These are phyloP conservation scores for Vickermania ingenoplastis DNA, from an alignment of 208 protist genomes.

Conservation along the genomic window DNA sequence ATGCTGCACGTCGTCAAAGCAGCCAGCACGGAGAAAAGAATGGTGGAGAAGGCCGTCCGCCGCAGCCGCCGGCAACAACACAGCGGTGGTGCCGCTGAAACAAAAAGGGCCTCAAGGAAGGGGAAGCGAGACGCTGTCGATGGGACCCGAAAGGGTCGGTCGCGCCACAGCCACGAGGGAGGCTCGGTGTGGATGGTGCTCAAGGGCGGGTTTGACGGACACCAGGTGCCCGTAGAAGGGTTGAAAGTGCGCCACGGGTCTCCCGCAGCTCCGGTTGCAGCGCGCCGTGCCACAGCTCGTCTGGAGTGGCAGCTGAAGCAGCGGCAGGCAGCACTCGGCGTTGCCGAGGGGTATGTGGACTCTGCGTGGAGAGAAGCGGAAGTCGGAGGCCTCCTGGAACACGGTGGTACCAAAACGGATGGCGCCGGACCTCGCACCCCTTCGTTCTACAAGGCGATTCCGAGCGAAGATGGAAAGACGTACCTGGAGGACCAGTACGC, in stretches of 20 bases:
- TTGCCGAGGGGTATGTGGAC: slow-evolving; percentile 52
- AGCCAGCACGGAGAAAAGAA: slow-evolving; percentile 30
- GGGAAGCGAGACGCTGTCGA: not conserved
- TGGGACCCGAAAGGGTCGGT: slow-evolving; percentile 12
- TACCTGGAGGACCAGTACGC: slow-evolving; percentile 75
- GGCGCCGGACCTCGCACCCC: not conserved
- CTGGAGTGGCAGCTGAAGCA: slow-evolving; percentile 24
- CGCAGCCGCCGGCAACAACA: not conserved
- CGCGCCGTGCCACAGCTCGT: slow-evolving; percentile 10
- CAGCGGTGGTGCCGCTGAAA: not conserved
- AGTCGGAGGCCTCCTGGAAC: slow-evolving; percentile 26
- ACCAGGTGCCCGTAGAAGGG: slow-evolving; percentile 16
- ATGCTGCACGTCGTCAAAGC: slow-evolving; percentile 65
- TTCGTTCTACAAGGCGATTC: not conserved
- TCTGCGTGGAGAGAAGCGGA: slow-evolving; percentile 61
- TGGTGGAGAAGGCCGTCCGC: slow-evolving; percentile 3
- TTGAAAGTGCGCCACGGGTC: too few relatives aligned
- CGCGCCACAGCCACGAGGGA: slow-evolving; percentile 15
- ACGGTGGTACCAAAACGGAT: not conserved
- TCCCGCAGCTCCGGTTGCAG: not conserved
- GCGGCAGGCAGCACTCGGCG: slow-evolving; percentile 34
- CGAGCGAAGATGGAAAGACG: slow-evolving; percentile 37
- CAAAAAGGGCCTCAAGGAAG: slow-evolving; percentile 4
- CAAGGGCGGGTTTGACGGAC: slow-evolving; percentile 53
- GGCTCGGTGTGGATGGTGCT: slow-evolving; percentile 73